phyloP scores from a whole-genome alignment of 2,329 filamentous ascomycete species.

The Sclerotinia subarctica region DNA sequence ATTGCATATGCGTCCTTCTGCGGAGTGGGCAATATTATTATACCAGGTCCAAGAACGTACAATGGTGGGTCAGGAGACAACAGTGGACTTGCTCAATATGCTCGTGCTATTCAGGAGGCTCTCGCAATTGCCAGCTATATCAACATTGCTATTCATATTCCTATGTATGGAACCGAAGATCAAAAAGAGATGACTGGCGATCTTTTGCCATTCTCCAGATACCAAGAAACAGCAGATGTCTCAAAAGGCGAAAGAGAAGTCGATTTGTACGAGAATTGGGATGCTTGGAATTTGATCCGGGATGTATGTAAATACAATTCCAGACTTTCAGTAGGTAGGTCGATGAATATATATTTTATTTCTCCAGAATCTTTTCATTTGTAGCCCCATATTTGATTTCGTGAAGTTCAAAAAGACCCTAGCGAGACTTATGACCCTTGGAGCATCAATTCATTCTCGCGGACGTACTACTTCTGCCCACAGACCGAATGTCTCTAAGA shows the following conservation, averaged over 20 bases:
- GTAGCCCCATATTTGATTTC: not conserved
- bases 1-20: slow-evolving; percentile 95
- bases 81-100: slow-evolving; percentile 69
- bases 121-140: slow-evolving; percentile 72
- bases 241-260: slow-evolving; percentile 46
- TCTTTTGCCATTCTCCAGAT: slow-evolving; percentile 35
- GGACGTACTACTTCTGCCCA: slow-evolving; percentile 32
- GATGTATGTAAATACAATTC: slow-evolving; percentile 80
- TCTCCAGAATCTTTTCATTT: not conserved
- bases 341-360: slow-evolving; percentile 32
- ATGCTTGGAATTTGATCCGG: slow-evolving; percentile 87
- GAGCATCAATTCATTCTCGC: slow-evolving; percentile 29
- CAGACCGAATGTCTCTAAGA: not conserved
- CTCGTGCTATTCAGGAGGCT: slow-evolving; percentile 77
- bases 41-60: slow-evolving; percentile 72
- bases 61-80: slow-evolving; percentile 48
- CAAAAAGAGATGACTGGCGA: slow-evolving; percentile 41
- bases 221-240: slow-evolving; percentile 39
- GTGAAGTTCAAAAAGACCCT: slow-evolving; percentile 22
- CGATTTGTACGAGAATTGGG: slow-evolving; percentile 80
- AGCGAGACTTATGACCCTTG: slow-evolving; percentile 32
- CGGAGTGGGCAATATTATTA: slow-evolving; percentile 76
- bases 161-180: slow-evolving; percentile 73
- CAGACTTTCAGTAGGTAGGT: slow-evolving; percentile 79
- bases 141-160: slow-evolving; percentile 75